Conservation (phyloP, 306 rosid genomes). For the Medicago arabica region DNA sequence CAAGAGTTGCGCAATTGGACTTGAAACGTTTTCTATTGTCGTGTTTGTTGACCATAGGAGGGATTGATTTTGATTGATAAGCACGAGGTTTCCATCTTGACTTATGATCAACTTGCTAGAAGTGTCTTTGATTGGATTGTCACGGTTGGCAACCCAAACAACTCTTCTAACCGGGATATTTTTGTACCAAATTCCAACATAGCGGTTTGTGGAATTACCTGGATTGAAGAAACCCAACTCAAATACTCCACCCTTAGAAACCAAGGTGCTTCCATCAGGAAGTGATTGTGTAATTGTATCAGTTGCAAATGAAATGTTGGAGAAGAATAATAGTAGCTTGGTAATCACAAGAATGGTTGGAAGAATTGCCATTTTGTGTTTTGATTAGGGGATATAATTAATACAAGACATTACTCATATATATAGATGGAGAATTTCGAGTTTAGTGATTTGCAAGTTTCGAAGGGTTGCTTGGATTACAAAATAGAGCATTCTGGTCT, state of each 20-base stretch:
- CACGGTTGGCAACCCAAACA: slow-evolving; percentile 36
- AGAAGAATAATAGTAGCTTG: slow-evolving; percentile 13
- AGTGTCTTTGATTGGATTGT: slow-evolving; percentile 28
- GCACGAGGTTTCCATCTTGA: neutral
- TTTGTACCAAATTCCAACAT: slow-evolving; percentile 31
- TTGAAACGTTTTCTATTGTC: neutral
- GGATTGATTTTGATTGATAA: neutral
- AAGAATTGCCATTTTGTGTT: neutral
- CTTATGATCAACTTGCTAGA: neutral
- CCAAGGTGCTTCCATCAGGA: slow-evolving; percentile 23
- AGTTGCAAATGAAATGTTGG: neutral
- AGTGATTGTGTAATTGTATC: slow-evolving; percentile 9
- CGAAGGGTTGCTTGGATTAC: no score
- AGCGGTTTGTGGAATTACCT: slow-evolving; percentile 7
- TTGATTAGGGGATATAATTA: neutral
- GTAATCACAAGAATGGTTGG: neutral
- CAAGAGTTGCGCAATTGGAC: slow-evolving; percentile 36
- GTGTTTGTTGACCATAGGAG: slow-evolving; percentile 28
- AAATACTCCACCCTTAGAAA: slow-evolving; percentile 19
- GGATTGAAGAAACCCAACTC: slow-evolving; percentile 30
- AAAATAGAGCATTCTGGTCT: no score
- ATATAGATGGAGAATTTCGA: neutral
- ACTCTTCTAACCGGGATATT: neutral
- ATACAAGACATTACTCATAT: neutral
- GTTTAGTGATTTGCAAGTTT: no score